A percentile compares a stretch with the other conserved stretches of the same genome.
Evolutionary conservation across 495 filamentous ascomycete genomes (phyloP).

Genomic region (Echria macrotheca): DNA sequence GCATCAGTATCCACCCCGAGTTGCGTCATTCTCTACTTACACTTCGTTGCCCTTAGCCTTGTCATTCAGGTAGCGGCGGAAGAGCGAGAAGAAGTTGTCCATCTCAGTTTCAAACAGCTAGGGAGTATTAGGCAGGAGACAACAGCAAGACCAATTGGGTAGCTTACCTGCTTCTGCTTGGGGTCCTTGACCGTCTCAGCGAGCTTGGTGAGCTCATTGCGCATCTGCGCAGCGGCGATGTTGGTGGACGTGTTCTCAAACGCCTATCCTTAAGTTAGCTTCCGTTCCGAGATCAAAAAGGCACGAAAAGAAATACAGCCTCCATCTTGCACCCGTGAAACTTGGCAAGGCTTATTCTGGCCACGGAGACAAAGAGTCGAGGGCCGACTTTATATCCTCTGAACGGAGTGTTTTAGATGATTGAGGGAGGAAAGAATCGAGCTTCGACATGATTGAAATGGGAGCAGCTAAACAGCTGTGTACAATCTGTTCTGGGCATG

Average conservation of each 20-base stretch:
- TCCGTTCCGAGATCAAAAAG: too few relatives aligned
- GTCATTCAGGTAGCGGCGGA: conserved; percentile 96
- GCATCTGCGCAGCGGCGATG: conserved; percentile 97
- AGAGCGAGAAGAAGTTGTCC: conserved; percentile 99
- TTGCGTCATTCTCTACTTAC: conserved; percentile 34
- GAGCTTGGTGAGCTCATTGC: conserved; percentile 90
- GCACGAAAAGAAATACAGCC: too few relatives aligned
- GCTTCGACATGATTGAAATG: too few relatives aligned
- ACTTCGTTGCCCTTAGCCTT: conserved; percentile 94
- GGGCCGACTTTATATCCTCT: too few relatives aligned
- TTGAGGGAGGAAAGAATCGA: too few relatives aligned
- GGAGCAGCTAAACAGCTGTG: too few relatives aligned
- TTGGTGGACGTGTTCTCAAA: conserved; percentile 99
- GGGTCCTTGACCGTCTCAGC: conserved; percentile 82
- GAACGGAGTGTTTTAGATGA: too few relatives aligned
- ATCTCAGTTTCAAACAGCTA: conserved; percentile 93
- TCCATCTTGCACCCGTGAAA: too few relatives aligned
- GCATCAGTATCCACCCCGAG: conserved; percentile 19
- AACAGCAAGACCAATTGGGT: not conserved
- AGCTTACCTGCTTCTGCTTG: conserved; percentile 69
- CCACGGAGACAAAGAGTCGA: too few relatives aligned
- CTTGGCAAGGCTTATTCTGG: too few relatives aligned
- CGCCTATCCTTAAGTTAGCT: conserved; percentile 52
- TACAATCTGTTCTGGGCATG: too few relatives aligned
- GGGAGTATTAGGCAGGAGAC: not conserved